These are phyloP conservation scores for Starmerella floricola DNA, from an alignment of 805 yeast genomes.

Conservation along the genomic window DNA sequence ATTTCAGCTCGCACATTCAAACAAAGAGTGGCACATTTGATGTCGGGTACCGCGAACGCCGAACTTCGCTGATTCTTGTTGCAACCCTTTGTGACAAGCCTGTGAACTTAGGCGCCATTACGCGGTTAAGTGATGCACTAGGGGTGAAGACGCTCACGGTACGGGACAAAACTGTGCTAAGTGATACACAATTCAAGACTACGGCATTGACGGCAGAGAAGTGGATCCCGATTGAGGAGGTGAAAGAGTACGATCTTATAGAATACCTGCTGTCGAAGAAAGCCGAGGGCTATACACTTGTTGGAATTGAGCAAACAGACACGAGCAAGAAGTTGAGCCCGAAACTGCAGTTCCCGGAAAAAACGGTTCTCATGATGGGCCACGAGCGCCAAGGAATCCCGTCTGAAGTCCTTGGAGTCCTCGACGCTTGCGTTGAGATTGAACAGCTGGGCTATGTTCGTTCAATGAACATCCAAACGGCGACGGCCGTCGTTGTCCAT, in stretches of 20 bases:
- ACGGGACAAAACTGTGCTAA: conserved; percentile 52
- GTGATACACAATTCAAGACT: conserved; percentile 58
- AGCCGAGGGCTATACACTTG: conserved; percentile 67
- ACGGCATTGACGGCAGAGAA: conserved; percentile 91
- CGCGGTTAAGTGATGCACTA: conserved; percentile 80
- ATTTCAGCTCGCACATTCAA: conserved; percentile 37
- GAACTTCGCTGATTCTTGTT: conserved; percentile 82
- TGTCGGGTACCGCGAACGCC: conserved; percentile 37
- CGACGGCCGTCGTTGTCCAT: conserved; percentile 87
- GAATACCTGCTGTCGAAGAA: conserved; percentile 48
- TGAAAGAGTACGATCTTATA: conserved; percentile 43
- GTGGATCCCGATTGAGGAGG: conserved; percentile 91
- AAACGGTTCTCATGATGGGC: conserved; percentile 68
- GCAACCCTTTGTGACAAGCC: conserved; percentile 85
- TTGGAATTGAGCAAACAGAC: conserved; percentile 90
- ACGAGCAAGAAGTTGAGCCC: conserved; percentile 60
- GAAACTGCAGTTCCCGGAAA: conserved; percentile 60
- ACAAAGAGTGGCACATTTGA: conserved; percentile 89
- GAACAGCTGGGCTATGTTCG: conserved; percentile 85
- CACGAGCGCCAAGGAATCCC: conserved; percentile 87
- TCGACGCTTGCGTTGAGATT: conserved; percentile 81
- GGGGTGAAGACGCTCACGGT: conserved; percentile 79
- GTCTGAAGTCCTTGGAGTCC: conserved; percentile 64
- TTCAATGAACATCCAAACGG: conserved; percentile 95
- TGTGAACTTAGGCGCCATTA: conserved; percentile 88